Conservation (phyloP, 139 green algal species). For the Chlorella sp. region DNA sequence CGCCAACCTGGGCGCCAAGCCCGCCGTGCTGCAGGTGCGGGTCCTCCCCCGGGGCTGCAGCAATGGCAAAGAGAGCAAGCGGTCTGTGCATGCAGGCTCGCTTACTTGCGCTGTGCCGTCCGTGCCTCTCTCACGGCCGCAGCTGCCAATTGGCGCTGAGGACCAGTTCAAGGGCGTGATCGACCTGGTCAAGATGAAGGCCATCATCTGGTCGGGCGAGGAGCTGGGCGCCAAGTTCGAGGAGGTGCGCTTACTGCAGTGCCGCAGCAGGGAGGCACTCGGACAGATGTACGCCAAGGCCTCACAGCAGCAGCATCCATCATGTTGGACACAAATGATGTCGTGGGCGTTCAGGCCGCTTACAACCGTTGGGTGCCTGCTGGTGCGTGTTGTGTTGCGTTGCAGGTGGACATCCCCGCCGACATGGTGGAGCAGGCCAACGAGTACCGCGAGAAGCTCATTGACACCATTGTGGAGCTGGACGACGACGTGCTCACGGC, state of each 20-base stretch:
- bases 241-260: no score
- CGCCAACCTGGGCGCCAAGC: slow-evolving; percentile 83
- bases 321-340: no score
- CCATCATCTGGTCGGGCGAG: slow-evolving; percentile 80
- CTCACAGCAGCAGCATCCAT: no score
- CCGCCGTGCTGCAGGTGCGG: slow-evolving; percentile 27
- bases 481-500: slow-evolving; percentile 63
- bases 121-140: slow-evolving; percentile 13
- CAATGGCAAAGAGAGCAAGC: neutral
- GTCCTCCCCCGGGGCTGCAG: neutral
- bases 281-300: no score
- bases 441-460: slow-evolving; percentile 85
- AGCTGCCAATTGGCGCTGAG: slow-evolving; percentile 93
- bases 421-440: slow-evolving; percentile 75
- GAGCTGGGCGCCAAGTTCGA: slow-evolving; percentile 93
- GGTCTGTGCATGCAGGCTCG: neutral
- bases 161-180: slow-evolving; percentile 89
- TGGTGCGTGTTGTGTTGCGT: no score
- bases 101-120: no score
- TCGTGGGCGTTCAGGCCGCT: no score
- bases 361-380: no score
- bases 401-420: slow-evolving; percentile 83
- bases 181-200: slow-evolving; percentile 97
- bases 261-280: no score
- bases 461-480: slow-evolving; percentile 87